Conservation (phyloP, 345 rosid genomes). For the Brassica incana region DNA sequence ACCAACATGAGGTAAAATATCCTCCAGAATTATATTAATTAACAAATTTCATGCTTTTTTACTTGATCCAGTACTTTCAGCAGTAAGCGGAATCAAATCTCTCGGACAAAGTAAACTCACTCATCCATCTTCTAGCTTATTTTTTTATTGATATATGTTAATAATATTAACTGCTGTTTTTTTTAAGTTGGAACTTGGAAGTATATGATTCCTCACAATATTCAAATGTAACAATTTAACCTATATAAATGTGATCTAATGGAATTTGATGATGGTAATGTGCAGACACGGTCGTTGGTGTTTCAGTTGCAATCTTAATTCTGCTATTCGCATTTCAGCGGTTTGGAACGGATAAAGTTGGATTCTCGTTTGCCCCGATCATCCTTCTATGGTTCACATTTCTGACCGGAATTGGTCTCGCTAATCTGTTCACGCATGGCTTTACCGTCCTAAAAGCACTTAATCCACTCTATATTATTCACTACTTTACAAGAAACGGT, state of each 20-base stretch:
- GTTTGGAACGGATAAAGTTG: conserved; percentile 76
- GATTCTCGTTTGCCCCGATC: conserved; percentile 68
- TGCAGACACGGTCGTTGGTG: conserved; percentile 67
- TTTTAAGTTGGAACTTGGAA: not conserved
- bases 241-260: not conserved
- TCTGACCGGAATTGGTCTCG: conserved; percentile 59
- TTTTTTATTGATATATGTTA: not conserved
- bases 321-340: conserved; percentile 52
- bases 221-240: not conserved
- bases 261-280: not conserved
- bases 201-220: not conserved
- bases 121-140: not conserved
- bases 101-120: conserved; percentile 55
- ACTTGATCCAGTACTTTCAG: conserved; percentile 60
- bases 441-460: conserved; percentile 60
- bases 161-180: not conserved
- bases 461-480: conserved; percentile 57
- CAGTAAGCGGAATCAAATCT: conserved; percentile 67
- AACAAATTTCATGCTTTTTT: not conserved
- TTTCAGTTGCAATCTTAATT: conserved; percentile 61
- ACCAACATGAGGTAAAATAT: not conserved
- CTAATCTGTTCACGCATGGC: conserved; percentile 61
- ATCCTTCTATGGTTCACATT: conserved; percentile 57
- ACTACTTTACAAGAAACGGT: conserved; percentile 58
- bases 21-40: not conserved